A percentile compares a stretch with the other conserved stretches of the same genome.
Evolutionary conservation across 441 rosid species (phyloP).

Genomic region (Macaranga tanarius): DNA sequence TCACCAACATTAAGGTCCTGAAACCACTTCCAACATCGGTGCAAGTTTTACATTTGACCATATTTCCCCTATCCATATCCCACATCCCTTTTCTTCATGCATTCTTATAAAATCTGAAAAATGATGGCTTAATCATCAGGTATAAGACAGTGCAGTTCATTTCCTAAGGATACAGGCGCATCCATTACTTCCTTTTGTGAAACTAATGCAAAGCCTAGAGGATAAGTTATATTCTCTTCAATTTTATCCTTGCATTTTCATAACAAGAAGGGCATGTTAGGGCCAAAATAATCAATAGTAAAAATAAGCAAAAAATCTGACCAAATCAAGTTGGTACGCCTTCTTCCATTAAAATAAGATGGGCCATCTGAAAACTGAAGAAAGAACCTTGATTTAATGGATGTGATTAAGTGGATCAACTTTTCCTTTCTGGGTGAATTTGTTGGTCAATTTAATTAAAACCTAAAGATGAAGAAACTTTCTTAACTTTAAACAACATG

Average conservation of each 20-base stretch:
- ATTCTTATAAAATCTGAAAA: neutral
- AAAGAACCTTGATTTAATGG: neutral
- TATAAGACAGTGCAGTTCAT: neutral
- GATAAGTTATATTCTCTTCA: neutral
- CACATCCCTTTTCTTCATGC: neutral
- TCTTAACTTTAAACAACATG: neutral
- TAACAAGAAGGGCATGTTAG: neutral
- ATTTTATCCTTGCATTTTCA: conserved; percentile 3
- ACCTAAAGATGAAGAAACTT: neutral
- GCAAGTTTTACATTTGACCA: neutral
- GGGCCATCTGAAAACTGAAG: conserved; percentile 1
- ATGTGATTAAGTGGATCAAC: neutral
- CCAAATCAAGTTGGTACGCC: neutral
- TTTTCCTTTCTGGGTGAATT: neutral
- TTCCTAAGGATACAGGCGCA: neutral
- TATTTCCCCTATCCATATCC: neutral
- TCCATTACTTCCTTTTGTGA: neutral
- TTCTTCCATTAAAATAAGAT: neutral
- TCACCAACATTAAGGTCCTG: neutral
- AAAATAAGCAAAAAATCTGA: neutral
- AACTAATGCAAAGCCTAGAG: neutral
- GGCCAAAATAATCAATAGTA: neutral
- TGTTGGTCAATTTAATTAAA: no score
- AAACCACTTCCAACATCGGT: conserved; percentile 2
- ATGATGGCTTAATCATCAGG: neutral